phyloP scores from a whole-genome alignment of 257 asterid genomes.

The Solanum peruvianum region DNA sequence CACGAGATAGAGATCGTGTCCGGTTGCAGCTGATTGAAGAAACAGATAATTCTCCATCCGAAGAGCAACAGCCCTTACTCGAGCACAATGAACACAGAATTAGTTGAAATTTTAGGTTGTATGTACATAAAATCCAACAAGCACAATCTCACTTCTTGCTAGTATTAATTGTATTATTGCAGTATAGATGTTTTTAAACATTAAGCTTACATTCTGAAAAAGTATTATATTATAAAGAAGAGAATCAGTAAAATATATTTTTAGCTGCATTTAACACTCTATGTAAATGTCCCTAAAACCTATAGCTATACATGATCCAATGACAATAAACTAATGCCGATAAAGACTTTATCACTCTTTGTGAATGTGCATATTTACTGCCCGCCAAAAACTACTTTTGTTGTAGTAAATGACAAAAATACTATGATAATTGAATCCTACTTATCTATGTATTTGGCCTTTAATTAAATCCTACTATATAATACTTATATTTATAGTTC shows the following conservation, averaged over 20 bases:
- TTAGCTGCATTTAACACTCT: too few relatives aligned
- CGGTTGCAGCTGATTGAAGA: constrained; percentile 31
- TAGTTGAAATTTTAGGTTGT: not conserved
- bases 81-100: not conserved
- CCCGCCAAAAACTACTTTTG: too few relatives aligned
- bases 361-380: too few relatives aligned
- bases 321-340: too few relatives aligned
- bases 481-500: not conserved
- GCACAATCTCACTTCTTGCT: not conserved
- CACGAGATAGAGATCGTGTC: constrained; percentile 30
- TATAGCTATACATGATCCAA: too few relatives aligned
- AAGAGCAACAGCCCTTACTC: not conserved
- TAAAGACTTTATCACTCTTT: too few relatives aligned
- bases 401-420: too few relatives aligned
- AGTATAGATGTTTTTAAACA: not conserved
- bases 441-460: not conserved
- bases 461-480: not conserved
- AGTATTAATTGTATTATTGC: not conserved
- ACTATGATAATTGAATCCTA: too few relatives aligned
- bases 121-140: not conserved
- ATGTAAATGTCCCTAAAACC: too few relatives aligned
- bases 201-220: too few relatives aligned
- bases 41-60: not conserved
- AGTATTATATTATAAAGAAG: too few relatives aligned
- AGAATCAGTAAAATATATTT: too few relatives aligned